phyloP scores from a whole-genome alignment of 371 early-diverging fungal species.

The Haplosporangium sp. region DNA sequence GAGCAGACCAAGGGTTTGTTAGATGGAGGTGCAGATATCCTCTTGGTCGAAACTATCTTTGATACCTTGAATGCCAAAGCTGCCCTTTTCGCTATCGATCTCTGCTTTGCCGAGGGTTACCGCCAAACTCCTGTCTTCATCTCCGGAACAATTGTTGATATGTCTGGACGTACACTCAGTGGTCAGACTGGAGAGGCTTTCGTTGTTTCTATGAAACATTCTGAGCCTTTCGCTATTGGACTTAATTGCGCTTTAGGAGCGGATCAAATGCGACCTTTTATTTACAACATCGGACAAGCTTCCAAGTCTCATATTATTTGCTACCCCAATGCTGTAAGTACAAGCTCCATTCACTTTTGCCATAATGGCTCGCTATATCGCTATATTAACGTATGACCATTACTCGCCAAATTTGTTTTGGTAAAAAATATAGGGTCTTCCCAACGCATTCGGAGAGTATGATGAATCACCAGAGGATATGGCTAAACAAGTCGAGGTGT shows the following conservation, averaged over 20 bases:
- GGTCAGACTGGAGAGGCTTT: constrained; percentile 97
- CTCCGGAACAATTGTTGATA: constrained; percentile 98
- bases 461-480: constrained; percentile 90
- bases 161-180: constrained; percentile 93
- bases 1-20: constrained; percentile 91
- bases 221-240: constrained; percentile 90
- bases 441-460: constrained; percentile 90
- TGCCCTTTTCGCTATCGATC: constrained; percentile 90
- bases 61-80: constrained; percentile 97
- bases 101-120: constrained; percentile 82
- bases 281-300: constrained; percentile 87
- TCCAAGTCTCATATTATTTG: constrained; percentile 87
- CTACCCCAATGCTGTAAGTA: constrained; percentile 91
- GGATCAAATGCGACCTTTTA: constrained; percentile 94
- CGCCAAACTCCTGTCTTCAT: constrained; percentile 85
- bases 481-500: constrained; percentile 85
- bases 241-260: constrained; percentile 97
- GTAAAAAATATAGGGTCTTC: constrained; percentile 68
- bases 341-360: neutral
- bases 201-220: constrained; percentile 83
- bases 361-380: neutral
- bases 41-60: constrained; percentile 95
- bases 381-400: neutral
- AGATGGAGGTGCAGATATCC: constrained; percentile 92
- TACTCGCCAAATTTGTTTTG: neutral